Evolutionary conservation across 2,329 filamentous ascomycete genomes (phyloP).

Genomic region (Clarireedia paspali): DNA sequence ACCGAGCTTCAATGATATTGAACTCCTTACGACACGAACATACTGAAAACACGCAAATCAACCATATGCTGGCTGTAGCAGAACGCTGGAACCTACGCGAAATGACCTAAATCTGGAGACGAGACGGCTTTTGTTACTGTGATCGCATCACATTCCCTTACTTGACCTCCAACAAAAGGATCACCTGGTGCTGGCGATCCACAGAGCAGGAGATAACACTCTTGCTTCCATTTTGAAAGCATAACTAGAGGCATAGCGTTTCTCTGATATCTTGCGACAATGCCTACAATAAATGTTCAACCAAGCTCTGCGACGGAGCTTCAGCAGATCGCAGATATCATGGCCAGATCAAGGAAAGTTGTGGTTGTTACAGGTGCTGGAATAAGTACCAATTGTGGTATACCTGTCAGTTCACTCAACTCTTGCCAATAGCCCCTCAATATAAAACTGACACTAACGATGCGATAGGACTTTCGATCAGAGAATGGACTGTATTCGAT

Average conservation of each 20-base stretch:
- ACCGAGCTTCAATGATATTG: no score
- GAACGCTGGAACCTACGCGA: neutral
- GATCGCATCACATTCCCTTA: no score
- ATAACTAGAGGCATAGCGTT: no score
- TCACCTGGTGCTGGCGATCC: no score
- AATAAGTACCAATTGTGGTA: slow-evolving; percentile 69
- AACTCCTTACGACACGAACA: neutral
- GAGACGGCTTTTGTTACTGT: no score
- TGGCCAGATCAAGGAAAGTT: slow-evolving; percentile 60
- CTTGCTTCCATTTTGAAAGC: no score
- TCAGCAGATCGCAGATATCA: slow-evolving; percentile 56
- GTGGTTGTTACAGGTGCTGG: slow-evolving; percentile 65
- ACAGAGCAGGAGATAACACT: no score
- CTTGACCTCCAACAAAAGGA: no score
- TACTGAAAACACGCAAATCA: neutral
- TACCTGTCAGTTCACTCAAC: slow-evolving; percentile 48
- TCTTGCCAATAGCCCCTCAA: no score
- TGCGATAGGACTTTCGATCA: slow-evolving; percentile 58
- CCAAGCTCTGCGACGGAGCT: slow-evolving; percentile 32
- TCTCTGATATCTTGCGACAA: slow-evolving; percentile 8
- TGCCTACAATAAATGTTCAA: slow-evolving; percentile 28
- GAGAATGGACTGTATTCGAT: slow-evolving; percentile 66
- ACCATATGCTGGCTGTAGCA: neutral
- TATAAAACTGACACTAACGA: no score
- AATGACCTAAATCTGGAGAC: neutral